Percentiles rank a stretch among this genome's conserved stretches.
Conservation (phyloP, 805 yeast species). For the Suhomyces tanzawaensis region DNA sequence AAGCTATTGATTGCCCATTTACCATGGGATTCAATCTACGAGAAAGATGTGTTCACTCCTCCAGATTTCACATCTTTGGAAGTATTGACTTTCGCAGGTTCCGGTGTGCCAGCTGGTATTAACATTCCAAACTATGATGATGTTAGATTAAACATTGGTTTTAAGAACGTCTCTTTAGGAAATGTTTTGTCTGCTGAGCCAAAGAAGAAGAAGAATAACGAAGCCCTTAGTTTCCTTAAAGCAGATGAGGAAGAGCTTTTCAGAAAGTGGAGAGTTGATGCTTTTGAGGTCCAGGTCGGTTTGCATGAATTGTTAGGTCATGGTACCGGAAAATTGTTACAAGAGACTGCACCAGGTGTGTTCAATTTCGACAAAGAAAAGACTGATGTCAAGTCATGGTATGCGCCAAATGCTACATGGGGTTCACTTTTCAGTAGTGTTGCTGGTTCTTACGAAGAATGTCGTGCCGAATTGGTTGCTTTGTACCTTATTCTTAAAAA, state of each 20-base stretch:
- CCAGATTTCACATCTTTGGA: slow-evolving; percentile 92
- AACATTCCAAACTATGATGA: slow-evolving; percentile 92
- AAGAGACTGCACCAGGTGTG: slow-evolving; percentile 51
- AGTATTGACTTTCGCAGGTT: slow-evolving; percentile 84
- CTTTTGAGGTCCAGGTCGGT: slow-evolving; percentile 92
- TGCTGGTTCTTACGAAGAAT: slow-evolving; percentile 89
- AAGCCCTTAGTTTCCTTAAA: slow-evolving; percentile 63
- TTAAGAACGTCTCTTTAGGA: slow-evolving; percentile 87
- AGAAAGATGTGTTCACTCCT: slow-evolving; percentile 82
- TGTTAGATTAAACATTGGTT: slow-evolving; percentile 77
- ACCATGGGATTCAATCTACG: slow-evolving; percentile 78
- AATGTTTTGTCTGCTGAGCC: slow-evolving; percentile 72
- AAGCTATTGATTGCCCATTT: slow-evolving; percentile 58
- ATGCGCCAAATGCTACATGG: slow-evolving; percentile 86
- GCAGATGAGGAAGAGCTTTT: slow-evolving; percentile 54
- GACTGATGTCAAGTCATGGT: slow-evolving; percentile 69
- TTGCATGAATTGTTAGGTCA: slow-evolving; percentile 90
- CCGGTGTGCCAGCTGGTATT: slow-evolving; percentile 91
- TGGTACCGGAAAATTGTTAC: slow-evolving; percentile 82
- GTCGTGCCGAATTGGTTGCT: slow-evolving; percentile 90
- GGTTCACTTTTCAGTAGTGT: slow-evolving; percentile 78
- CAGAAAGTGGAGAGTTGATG: slow-evolving; percentile 71
- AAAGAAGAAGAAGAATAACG: slow-evolving; percentile 62
- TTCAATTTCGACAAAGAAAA: slow-evolving; percentile 73
- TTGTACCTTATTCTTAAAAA: slow-evolving; percentile 72